Evolutionary conservation across 73 alveolate species (phyloP).

Genomic region (Blepharisma japonicum): DNA sequence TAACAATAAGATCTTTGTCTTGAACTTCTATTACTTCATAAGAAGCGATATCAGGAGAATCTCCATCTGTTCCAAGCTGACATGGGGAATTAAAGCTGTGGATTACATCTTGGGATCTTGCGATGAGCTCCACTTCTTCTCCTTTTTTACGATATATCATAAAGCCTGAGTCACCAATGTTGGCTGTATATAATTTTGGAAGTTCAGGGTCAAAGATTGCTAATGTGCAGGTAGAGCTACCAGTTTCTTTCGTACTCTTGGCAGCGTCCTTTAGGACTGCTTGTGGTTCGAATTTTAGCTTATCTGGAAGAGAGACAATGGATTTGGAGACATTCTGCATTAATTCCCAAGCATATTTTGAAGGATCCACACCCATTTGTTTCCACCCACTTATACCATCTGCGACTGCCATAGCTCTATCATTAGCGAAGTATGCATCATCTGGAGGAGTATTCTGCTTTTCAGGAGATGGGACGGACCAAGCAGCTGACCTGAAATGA

Average conservation of each 20-base stretch:
- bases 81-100: slow-evolving; percentile 64
- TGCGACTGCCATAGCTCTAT: slow-evolving; percentile 58
- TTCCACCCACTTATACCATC: slow-evolving; percentile 93
- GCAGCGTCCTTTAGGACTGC: slow-evolving; percentile 44
- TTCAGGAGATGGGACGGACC: slow-evolving; percentile 72
- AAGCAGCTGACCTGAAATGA: slow-evolving; percentile 20
- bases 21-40: slow-evolving; percentile 40
- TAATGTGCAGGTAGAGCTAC: slow-evolving; percentile 52
- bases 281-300: slow-evolving; percentile 32
- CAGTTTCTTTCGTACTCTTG: slow-evolving; percentile 33
- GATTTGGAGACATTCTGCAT: slow-evolving; percentile 13
- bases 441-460: slow-evolving; percentile 67
- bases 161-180: slow-evolving; percentile 66
- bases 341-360: slow-evolving; percentile 59
- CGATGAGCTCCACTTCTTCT: not conserved
- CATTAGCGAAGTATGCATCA: slow-evolving; percentile 67
- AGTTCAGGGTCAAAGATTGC: slow-evolving; percentile 41
- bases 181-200: slow-evolving; percentile 31
- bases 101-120: slow-evolving; percentile 39
- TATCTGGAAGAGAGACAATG: slow-evolving; percentile 6
- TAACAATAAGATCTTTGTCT: slow-evolving; percentile 51
- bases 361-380: slow-evolving; percentile 78
- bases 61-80: slow-evolving; percentile 68
- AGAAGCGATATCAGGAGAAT: slow-evolving; percentile 49
- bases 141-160: slow-evolving; percentile 39